phyloP scores from a whole-genome alignment of 352 stramenopile genomes.

The Phytophthora sp. region DNA sequence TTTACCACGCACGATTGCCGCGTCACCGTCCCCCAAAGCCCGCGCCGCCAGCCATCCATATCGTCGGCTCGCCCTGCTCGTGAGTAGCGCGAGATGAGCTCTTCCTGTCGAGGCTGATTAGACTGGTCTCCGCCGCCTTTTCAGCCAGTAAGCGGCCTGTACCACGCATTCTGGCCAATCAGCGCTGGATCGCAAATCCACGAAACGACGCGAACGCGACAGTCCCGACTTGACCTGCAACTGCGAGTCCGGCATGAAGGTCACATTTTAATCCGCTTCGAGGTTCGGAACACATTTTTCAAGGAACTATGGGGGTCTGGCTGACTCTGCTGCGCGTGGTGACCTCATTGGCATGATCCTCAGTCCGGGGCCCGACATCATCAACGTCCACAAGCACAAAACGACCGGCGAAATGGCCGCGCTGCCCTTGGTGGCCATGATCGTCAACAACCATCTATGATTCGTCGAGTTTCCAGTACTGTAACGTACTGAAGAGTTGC shows the following conservation, averaged over 20 bases:
- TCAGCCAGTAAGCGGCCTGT: slow-evolving; percentile 1
- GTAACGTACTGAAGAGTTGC: background rate
- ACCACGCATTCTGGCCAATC: slow-evolving; percentile 1
- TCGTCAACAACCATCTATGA: slow-evolving; percentile 38
- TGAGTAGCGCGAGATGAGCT: slow-evolving; percentile 15
- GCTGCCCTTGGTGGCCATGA: slow-evolving; percentile 32
- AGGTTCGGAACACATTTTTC: background rate
- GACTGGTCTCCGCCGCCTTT: background rate
- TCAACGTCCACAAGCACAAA: slow-evolving; percentile 26
- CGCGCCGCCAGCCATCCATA: too few relatives aligned
- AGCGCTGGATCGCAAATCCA: background rate
- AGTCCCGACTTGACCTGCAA: background rate
- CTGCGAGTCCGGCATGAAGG: background rate
- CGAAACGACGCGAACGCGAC: slow-evolving; percentile 4
- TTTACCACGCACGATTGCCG: too few relatives aligned
- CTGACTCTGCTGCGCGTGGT: slow-evolving; percentile 27
- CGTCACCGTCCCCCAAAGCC: too few relatives aligned
- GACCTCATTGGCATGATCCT: slow-evolving; percentile 30
- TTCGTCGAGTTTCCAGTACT: slow-evolving; percentile 6
- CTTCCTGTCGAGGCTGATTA: slow-evolving; percentile 26
- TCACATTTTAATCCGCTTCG: slow-evolving; percentile 20
- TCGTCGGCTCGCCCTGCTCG: too few relatives aligned
- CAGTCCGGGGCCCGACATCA: slow-evolving; percentile 24
- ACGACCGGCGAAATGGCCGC: slow-evolving; percentile 28
- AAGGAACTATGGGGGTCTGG: slow-evolving; percentile 9